A percentile compares a stretch with the other conserved stretches of the same genome.
Conservation (phyloP, 805 yeast genomes). For the Saturnispora gosingensis region DNA sequence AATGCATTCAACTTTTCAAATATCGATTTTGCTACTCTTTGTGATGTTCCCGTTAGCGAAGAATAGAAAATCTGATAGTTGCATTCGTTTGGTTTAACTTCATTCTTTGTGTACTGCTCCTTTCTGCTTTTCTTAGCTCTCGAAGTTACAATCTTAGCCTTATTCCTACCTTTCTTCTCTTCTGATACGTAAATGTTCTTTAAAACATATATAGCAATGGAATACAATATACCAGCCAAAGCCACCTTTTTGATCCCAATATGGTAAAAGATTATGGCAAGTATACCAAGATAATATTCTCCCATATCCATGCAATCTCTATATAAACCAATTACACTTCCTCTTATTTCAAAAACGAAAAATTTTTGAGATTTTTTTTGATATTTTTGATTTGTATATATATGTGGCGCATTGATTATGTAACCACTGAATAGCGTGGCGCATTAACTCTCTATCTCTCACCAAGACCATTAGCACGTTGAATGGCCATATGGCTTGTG, state of each 20-base stretch:
- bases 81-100: constrained; percentile 35
- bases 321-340: neutral
- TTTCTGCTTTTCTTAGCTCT: neutral
- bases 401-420: neutral
- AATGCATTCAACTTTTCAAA: constrained; percentile 28
- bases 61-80: constrained; percentile 69
- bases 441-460: neutral
- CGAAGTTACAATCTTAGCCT: neutral
- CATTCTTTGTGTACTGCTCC: constrained; percentile 9
- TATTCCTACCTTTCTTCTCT: constrained; percentile 3
- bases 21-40: constrained; percentile 44
- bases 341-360: neutral
- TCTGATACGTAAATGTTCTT: neutral
- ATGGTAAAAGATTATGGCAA: neutral
- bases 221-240: neutral
- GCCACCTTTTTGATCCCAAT: neutral
- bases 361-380: neutral
- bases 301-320: neutral
- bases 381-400: neutral
- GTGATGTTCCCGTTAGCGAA: constrained; percentile 76
- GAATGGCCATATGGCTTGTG: neutral
- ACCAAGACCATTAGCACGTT: neutral
- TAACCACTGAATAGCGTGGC: neutral
- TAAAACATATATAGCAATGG: neutral
- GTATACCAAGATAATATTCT: neutral